Conservation (phyloP, 2,329 filamentous ascomycete species). For the Amylocarpus encephaloides region DNA sequence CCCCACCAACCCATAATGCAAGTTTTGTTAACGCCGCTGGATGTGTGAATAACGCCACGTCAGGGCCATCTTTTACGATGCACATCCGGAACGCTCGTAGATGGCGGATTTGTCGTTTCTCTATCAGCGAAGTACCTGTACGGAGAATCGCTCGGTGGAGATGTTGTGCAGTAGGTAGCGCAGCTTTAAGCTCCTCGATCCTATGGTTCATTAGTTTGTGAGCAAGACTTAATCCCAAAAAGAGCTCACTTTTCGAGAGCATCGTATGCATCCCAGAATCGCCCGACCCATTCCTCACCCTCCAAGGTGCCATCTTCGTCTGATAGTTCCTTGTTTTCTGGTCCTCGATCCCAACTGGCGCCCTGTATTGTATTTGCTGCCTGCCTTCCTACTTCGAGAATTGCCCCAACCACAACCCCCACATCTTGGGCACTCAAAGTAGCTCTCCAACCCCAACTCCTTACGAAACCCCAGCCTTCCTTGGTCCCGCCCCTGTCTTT, state of each 20-base stretch:
- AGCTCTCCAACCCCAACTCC: slow-evolving; percentile 96
- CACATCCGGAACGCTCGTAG: slow-evolving; percentile 90
- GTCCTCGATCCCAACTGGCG: slow-evolving; percentile 29
- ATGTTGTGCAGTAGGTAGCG: slow-evolving; percentile 78
- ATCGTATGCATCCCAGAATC: slow-evolving; percentile 69
- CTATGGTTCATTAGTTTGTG: slow-evolving; percentile 38
- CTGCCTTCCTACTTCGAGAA: slow-evolving; percentile 78
- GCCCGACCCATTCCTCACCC: slow-evolving; percentile 56
- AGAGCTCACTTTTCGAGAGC: slow-evolving; percentile 58
- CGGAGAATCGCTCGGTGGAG: slow-evolving; percentile 89
- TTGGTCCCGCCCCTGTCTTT: slow-evolving; percentile 65
- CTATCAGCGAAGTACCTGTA: slow-evolving; percentile 83
- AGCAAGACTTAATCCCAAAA: slow-evolving; percentile 34
- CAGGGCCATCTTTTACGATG: slow-evolving; percentile 90
- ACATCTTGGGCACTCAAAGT: slow-evolving; percentile 91
- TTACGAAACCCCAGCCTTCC: slow-evolving; percentile 94
- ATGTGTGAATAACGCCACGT: slow-evolving; percentile 86
- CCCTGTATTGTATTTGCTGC: slow-evolving; percentile 24
- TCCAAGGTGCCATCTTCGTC: slow-evolving; percentile 42
- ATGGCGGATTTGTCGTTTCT: slow-evolving; percentile 90
- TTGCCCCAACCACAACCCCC: slow-evolving; percentile 83
- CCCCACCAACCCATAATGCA: slow-evolving; percentile 89
- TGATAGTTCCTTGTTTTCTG: slow-evolving; percentile 39
- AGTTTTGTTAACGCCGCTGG: slow-evolving; percentile 90
- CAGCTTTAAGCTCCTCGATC: slow-evolving; percentile 68